Conservation (phyloP, 805 yeast genomes). For the Ogataea degrootiae region DNA sequence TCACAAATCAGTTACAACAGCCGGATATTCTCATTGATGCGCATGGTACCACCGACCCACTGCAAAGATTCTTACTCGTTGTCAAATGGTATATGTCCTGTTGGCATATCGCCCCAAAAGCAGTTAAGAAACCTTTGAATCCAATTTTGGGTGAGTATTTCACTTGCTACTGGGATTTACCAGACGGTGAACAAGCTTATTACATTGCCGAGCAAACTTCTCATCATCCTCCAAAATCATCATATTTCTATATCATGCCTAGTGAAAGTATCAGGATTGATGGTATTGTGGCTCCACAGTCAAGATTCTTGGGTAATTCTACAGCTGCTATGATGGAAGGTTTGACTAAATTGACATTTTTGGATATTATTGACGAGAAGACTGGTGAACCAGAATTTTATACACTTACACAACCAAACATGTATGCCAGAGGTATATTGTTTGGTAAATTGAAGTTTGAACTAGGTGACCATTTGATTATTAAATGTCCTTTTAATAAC, state of each 20-base stretch:
- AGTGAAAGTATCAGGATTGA: slow-evolving; percentile 77
- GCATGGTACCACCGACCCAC: slow-evolving; percentile 49
- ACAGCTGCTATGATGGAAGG: slow-evolving; percentile 99
- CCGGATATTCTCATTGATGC: slow-evolving; percentile 76
- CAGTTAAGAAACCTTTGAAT: slow-evolving; percentile 94
- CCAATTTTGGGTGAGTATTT: slow-evolving; percentile 92
- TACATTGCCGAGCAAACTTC: slow-evolving; percentile 93
- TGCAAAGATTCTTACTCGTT: slow-evolving; percentile 67
- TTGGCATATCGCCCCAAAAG: slow-evolving; percentile 98
- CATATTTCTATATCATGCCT: slow-evolving; percentile 86
- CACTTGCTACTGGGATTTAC: slow-evolving; percentile 87
- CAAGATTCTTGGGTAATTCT: slow-evolving; percentile 88
- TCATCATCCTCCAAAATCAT: slow-evolving; percentile 97
- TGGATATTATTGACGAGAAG: slow-evolving; percentile 47
- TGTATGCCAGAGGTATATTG: slow-evolving; percentile 89
- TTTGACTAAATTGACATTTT: slow-evolving; percentile 61
- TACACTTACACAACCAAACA: slow-evolving; percentile 88
- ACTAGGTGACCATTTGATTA: slow-evolving; percentile 85
- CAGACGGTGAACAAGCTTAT: slow-evolving; percentile 63
- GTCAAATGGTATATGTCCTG: slow-evolving; percentile 89
- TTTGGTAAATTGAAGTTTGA: slow-evolving; percentile 89
- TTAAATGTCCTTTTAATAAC: slow-evolving; percentile 56
- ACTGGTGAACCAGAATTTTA: slow-evolving; percentile 58
- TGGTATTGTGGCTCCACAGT: slow-evolving; percentile 82
- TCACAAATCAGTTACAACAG: slow-evolving; percentile 79